Conservation (phyloP, 768 basidiomycete species). For the Auricularia sp. region DNA sequence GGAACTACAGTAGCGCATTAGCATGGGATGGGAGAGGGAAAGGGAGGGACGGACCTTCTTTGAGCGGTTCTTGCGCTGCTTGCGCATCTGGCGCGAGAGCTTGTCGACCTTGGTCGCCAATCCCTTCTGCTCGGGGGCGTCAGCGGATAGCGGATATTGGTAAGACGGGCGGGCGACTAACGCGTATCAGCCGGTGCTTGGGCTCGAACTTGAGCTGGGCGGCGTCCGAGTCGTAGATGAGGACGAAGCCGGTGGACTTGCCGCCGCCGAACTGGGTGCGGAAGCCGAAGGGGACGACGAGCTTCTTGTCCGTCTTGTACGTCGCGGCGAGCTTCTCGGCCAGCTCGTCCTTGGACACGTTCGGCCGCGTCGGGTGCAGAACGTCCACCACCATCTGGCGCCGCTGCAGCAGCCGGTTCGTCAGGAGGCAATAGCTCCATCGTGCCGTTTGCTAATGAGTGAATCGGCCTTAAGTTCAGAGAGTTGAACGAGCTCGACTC, state of each 20-base stretch:
- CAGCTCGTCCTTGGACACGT: slow-evolving; percentile 87
- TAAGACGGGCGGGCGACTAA: slow-evolving; percentile 32
- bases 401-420: slow-evolving; percentile 92
- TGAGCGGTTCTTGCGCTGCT: slow-evolving; percentile 98
- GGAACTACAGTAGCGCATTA: slow-evolving; percentile 44
- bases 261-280: slow-evolving; percentile 97
- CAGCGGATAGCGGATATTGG: neutral
- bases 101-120: slow-evolving; percentile 70
- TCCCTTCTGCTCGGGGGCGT: slow-evolving; percentile 40
- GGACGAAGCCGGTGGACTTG: slow-evolving; percentile 89
- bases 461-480: no score
- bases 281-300: slow-evolving; percentile 91
- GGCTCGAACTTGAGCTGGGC: slow-evolving; percentile 97
- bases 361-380: slow-evolving; percentile 90
- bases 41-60: slow-evolving; percentile 70
- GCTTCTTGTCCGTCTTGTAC: slow-evolving; percentile 88
- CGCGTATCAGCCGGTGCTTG: slow-evolving; percentile 86
- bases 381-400: slow-evolving; percentile 94
- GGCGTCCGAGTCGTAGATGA: slow-evolving; percentile 95
- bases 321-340: slow-evolving; percentile 82
- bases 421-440: slow-evolving; percentile 44
- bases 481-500: no score
- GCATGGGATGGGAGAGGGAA: slow-evolving; percentile 8
- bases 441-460: no score
- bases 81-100: slow-evolving; percentile 93